These are phyloP conservation scores for Colletotrichum endophyticum DNA, from an alignment of 2,329 filamentous ascomycete species.

Conservation along the genomic window DNA sequence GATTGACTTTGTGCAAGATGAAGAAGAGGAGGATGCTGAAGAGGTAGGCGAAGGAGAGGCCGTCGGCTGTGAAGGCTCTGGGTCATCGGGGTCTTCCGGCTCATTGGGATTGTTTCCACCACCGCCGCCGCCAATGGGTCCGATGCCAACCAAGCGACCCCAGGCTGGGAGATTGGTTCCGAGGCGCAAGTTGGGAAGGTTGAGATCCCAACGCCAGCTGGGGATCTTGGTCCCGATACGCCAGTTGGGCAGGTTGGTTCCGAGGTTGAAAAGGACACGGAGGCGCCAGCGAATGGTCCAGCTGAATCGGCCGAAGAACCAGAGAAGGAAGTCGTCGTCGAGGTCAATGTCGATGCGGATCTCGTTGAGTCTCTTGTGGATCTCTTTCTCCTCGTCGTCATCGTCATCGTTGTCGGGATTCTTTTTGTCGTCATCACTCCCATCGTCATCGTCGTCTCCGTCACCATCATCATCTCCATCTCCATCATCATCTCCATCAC, in stretches of 20 bases:
- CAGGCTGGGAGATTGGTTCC: background rate
- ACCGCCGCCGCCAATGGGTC: background rate
- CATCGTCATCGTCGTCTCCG: background rate
- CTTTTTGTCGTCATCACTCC: background rate
- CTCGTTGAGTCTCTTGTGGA: background rate
- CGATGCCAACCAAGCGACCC: background rate
- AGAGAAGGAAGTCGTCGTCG: background rate
- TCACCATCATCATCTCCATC: background rate
- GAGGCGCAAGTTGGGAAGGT: background rate
- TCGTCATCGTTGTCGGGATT: background rate
- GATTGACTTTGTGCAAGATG: constrained; percentile 7
- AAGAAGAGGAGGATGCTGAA: background rate
- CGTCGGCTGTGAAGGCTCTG: background rate
- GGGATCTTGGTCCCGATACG: background rate
- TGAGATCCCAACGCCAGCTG: background rate
- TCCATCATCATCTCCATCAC: background rate
- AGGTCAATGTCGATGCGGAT: background rate
- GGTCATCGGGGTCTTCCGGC: background rate
- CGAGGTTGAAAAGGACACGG: background rate
- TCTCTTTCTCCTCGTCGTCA: background rate
- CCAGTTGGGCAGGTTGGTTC: background rate
- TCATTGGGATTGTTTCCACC: background rate
- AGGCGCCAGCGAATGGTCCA: background rate
- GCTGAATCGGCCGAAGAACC: background rate
- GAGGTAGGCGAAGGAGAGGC: background rate